Conservation (phyloP, 2,329 filamentous ascomycete species). For the Torrubiellomyces zombiae region DNA sequence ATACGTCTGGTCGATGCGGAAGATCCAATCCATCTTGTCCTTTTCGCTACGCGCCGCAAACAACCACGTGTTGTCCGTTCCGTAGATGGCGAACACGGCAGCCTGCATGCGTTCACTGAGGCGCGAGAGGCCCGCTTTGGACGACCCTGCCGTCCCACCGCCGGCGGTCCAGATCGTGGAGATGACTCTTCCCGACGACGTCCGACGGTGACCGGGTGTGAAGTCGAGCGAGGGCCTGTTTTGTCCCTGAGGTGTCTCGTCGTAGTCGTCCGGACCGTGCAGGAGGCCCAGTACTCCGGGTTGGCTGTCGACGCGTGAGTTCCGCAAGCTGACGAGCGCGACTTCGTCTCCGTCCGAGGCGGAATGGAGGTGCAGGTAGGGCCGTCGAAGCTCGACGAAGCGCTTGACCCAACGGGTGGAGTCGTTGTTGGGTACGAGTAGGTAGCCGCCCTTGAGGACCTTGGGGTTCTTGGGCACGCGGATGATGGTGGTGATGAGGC, state of each 20-base stretch:
- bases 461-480: constrained; percentile 65
- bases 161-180: constrained; percentile 39
- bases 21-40: constrained; percentile 95
- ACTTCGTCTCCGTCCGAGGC: constrained; percentile 79
- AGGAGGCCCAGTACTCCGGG: constrained; percentile 74
- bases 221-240: constrained; percentile 16
- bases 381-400: constrained; percentile 80
- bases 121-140: constrained; percentile 27
- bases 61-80: constrained; percentile 84
- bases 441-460: constrained; percentile 72
- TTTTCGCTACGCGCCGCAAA: constrained; percentile 79
- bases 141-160: constrained; percentile 5
- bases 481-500: constrained; percentile 60
- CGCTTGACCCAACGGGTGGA: constrained; percentile 78
- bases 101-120: constrained; percentile 43
- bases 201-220: constrained; percentile 30
- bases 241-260: constrained; percentile 15
- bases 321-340: constrained; percentile 72
- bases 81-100: constrained; percentile 87
- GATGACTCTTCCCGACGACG: constrained; percentile 33
- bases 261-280: constrained; percentile 27
- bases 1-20: constrained; percentile 76
- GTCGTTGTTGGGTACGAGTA: constrained; percentile 69
- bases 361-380: constrained; percentile 82
- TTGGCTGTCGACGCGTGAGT: constrained; percentile 81